phyloP scores from a whole-genome alignment of 202 grass and related monocot genomes.

The Saccharum hybrid region DNA sequence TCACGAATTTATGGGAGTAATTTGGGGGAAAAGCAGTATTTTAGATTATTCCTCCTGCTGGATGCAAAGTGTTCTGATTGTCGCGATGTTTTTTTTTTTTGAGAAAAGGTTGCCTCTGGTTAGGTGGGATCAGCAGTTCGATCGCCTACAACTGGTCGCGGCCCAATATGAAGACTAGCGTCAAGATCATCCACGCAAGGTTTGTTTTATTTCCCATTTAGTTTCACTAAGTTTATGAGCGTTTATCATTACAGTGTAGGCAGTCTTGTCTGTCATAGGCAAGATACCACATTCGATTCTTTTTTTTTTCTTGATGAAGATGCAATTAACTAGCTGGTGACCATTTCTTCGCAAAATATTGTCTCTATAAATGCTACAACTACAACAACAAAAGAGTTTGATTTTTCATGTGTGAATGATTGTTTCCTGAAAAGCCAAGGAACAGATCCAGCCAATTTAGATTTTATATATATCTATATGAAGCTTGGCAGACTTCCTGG shows the following conservation, averaged over 20 bases:
- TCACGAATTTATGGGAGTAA: not conserved
- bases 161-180: conserved; percentile 91
- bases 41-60: not conserved
- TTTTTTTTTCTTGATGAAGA: not conserved
- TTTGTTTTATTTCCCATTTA: conserved; percentile 44
- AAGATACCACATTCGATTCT: not conserved
- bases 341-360: not conserved
- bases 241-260: not conserved
- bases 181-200: conserved; percentile 99
- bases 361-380: not conserved
- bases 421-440: not conserved
- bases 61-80: conserved; percentile 29
- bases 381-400: not conserved
- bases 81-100: not conserved
- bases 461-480: not conserved
- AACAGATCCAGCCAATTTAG: not conserved
- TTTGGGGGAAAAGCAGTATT: not conserved
- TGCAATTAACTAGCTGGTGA: not conserved
- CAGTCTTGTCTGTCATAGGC: not conserved
- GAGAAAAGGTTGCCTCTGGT: conserved; percentile 78
- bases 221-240: not conserved
- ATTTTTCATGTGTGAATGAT: not conserved
- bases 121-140: conserved; percentile 77
- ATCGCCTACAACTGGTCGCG: conserved; percentile 97
- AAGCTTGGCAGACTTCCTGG: not conserved